Evolutionary conservation across 1,139 yeast species (phyloP).

Genomic region (Eremothecium coryli): DNA sequence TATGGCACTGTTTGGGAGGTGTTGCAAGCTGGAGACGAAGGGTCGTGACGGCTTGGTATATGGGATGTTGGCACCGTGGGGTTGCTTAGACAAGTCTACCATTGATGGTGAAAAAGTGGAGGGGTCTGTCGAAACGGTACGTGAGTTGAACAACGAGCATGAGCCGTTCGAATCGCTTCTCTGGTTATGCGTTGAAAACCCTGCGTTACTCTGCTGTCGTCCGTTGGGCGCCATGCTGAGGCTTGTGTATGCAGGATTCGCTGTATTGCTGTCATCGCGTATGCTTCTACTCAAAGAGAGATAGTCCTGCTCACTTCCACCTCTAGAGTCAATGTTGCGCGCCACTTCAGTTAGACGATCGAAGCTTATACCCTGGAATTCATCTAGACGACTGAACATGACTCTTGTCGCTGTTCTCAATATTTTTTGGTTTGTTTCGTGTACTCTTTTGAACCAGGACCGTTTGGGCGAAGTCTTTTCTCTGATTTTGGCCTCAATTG

Average conservation of each 20-base stretch:
- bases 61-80: neutral
- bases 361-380: constrained; percentile 4
- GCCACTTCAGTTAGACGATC: constrained; percentile 3
- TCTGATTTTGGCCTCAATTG: neutral
- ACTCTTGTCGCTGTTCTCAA: constrained; percentile 1
- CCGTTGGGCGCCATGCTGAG: neutral
- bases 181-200: neutral
- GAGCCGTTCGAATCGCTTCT: neutral
- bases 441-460: constrained; percentile 3
- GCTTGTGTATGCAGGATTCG: neutral
- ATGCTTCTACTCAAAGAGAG: neutral
- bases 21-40: neutral
- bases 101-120: neutral
- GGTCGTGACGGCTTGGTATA: neutral
- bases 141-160: neutral
- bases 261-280: neutral
- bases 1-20: no score
- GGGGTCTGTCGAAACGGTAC: neutral
- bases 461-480: neutral
- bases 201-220: neutral
- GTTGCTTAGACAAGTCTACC: neutral
- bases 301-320: neutral
- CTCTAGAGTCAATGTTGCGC: neutral
- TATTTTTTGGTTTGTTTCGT: constrained; percentile 3
- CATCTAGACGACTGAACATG: constrained; percentile 3